Evolutionary conservation across 2,329 filamentous ascomycete genomes (phyloP).

Genomic region (Chrysoporthe deuterocubensis): DNA sequence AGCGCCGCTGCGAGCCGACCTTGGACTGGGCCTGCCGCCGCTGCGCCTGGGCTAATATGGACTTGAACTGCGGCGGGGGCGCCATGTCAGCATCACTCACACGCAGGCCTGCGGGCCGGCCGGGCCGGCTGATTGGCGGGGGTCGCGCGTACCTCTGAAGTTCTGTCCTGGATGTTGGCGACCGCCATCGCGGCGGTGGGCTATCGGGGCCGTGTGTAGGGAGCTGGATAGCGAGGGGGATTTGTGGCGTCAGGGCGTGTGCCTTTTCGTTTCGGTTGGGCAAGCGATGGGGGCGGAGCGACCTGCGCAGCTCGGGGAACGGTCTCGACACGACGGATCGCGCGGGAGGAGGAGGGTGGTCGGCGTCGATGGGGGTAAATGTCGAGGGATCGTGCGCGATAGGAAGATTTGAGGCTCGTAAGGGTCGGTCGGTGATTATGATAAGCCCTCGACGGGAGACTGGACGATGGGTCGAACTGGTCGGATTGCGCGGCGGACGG

Average conservation of each 20-base stretch:
- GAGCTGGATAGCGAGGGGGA: background rate
- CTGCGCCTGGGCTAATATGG: conserved; percentile 85
- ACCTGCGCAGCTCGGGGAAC: conserved; percentile 24
- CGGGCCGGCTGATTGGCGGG: background rate
- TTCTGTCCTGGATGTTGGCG: conserved; percentile 92
- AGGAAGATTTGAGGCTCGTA: conserved; percentile 14
- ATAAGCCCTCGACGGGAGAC: conserved; percentile 21
- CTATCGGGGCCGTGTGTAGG: background rate
- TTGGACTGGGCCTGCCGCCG: conserved; percentile 78
- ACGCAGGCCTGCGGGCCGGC: background rate
- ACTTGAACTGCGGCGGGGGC: conserved; percentile 64
- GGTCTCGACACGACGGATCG: background rate
- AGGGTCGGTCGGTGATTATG: conserved; percentile 18
- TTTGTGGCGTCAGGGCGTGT: conserved; percentile 1
- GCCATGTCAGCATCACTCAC: conserved; percentile 4
- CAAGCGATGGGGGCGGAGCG: conserved; percentile 14
- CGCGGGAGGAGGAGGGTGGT: background rate
- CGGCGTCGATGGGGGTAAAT: conserved; percentile 6
- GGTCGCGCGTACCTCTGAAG: conserved; percentile 60
- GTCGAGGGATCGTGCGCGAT: conserved; percentile 10
- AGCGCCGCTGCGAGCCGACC: conserved; percentile 77
- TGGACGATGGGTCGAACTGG: conserved; percentile 7
- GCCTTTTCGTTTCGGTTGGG: conserved; percentile 7
- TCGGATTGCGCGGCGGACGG: conserved; percentile 15
- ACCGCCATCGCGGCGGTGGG: conserved; percentile 56